phyloP scores from a whole-genome alignment of 139 green algal species.

The Coccomyxa sp. region DNA sequence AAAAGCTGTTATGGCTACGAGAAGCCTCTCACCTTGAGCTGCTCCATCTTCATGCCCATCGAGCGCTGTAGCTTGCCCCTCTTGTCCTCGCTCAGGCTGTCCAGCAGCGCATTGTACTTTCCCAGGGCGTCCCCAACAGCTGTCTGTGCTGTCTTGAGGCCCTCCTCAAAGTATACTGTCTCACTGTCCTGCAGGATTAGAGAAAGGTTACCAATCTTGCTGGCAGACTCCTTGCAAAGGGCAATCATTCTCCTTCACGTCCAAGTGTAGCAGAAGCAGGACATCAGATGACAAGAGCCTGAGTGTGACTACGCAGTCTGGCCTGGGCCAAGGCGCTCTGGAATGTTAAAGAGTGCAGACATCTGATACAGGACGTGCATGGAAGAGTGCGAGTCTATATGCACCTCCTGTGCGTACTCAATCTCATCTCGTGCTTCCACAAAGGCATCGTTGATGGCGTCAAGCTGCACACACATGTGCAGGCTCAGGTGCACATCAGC shows the following conservation, averaged over 20 bases:
- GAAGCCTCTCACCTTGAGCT: conserved; percentile 58
- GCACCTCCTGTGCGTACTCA: conserved; percentile 22
- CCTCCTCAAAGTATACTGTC: conserved; percentile 53
- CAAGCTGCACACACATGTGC: conserved; percentile 29
- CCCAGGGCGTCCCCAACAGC: conserved; percentile 24
- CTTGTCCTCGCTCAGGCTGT: conserved; percentile 28
- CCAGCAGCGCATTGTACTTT: conserved; percentile 23
- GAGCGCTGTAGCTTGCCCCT: conserved; percentile 41
- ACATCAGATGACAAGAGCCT: too few relatives aligned
- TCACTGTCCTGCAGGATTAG: conserved; percentile 29
- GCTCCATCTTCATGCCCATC: conserved; percentile 68
- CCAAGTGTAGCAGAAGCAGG: too few relatives aligned
- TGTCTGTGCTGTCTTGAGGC: conserved; percentile 23
- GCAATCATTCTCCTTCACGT: not conserved
- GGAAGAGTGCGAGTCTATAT: too few relatives aligned
- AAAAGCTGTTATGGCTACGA: too few relatives aligned
- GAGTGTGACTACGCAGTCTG: too few relatives aligned
- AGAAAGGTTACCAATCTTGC: not conserved
- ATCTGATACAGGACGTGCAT: too few relatives aligned
- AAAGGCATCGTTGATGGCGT: conserved; percentile 46
- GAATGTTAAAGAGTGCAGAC: not conserved
- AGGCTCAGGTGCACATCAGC: not conserved
- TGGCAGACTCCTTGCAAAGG: not conserved
- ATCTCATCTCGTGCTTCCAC: conserved; percentile 52
- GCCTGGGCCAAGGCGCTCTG: too few relatives aligned